Base-by-base conservation (phyloP, 1,139 yeast genomes). In the Yamadazyma jaroonii region DNA sequence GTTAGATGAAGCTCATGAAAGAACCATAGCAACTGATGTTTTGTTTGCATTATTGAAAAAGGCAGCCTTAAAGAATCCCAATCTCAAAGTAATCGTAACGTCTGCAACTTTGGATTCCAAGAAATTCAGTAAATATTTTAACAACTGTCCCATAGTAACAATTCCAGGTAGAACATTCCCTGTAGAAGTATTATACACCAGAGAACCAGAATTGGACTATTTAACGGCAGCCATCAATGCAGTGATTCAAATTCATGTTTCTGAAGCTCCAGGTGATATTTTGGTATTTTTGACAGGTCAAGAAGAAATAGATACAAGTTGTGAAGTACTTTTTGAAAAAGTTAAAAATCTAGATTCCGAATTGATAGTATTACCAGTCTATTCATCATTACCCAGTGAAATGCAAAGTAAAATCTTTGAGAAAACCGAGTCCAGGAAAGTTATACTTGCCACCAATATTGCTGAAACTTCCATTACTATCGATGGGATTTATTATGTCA, bases 1-100 rank as follows among this genome's bases (percentile, higher is more conserved):
- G 89, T 65, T 89, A 38, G 97, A 89, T 62, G 97, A 89, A 60
- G 97, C 97, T 0, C 98, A 92, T 60, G 98, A 92, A 59, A 74
- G 98, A 52, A 90, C 97, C 0, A 79, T 92, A 32, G 86, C 97
- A 0, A 92, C 97, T 0, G 98, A 92, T 68, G 86, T 92, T 4
- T 63, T 92, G 25, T 89, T 92, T 69, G 95, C 95, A 0, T 63
- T 92, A 33, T 62, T 92, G 44, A 85, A 89, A 50, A 72, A 82
- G 44, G 95, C 96, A 0, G 76, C 83, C 0, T 51, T 56, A 12
- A 62, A 77, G 34, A 78, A 94, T 41, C 95, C 96, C 0, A 80
- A 84, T 39, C 62, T 92, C 40, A 83, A 83, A 52, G 69, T 90
- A 4, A 82, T 92, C 37, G 81, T 89, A 6, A 89, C 97, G 0